Base-by-base conservation (phyloP, 371 early-diverging fungal species). In the Blastocladiella emersonii region DNA sequence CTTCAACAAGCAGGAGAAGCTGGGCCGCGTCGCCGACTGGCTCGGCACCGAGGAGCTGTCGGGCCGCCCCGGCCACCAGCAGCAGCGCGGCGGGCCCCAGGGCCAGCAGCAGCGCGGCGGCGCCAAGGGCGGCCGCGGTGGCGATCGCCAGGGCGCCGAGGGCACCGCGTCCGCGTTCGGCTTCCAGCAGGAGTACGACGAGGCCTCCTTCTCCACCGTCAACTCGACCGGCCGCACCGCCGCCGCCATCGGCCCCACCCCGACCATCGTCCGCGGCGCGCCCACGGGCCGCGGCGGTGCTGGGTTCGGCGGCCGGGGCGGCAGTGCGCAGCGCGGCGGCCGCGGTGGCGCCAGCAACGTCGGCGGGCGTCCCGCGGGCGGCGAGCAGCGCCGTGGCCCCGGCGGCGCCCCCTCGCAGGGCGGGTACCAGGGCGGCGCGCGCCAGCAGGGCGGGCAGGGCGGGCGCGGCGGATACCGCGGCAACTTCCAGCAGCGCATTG, bases 21-120 rank as follows among this genome's bases (percentile, higher is more conserved):
- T 98, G 17, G 93, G 93, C 61, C 87, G 88, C 69, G 85, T 89
- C 45, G 95, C 96, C 64, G 92, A 95, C 77, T 95, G 95, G 93
- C 84, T 85, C 62, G 73, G 79, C 25, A 80, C 85, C 66, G 84
- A 77, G 63, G 72, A 79, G 66, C 79, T 81, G 67, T 85, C 81
- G 56, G 39, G 53, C 48, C 69, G 67, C 27, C 71, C 70, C 25
- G 39, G 64, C 32, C 51, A 63, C 76, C 62, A 68, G 61, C 39
- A 65, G 67, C 13, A 71, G 75, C 25, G 81, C 83, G 61, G 76
- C 78, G 65, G 77, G 76, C 57, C 77, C 83, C 71, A 57, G 76
- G 27, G 23, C 35, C 6, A 34, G 21, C 43, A 44, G n/a, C 34
- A 30, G n/a, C 21, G 32, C 23, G 36, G 32, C 30, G 23, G 19